Percentiles rank a stretch among this genome's conserved stretches.
Conservation (phyloP, 2,329 filamentous ascomycete species). For the Arthrobotrys iridis region DNA sequence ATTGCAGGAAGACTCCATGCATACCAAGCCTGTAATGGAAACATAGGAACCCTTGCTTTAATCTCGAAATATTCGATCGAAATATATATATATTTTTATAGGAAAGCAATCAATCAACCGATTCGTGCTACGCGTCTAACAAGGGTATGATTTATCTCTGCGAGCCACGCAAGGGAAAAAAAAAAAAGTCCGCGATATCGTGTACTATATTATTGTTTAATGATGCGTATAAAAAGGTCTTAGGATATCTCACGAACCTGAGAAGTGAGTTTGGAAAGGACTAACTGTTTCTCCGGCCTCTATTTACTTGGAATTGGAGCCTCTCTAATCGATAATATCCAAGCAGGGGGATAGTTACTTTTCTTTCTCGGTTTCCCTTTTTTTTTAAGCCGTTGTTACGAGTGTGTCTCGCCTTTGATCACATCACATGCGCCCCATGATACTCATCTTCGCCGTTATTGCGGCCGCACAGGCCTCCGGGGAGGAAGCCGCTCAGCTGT, state of each 20-base stretch:
- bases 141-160: neutral
- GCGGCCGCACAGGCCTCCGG: constrained; percentile 13
- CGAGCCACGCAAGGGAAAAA: too few species aligned
- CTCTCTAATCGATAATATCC: neutral
- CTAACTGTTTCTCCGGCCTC: neutral
- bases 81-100: neutral
- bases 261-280: neutral
- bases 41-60: neutral
- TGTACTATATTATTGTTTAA: neutral
- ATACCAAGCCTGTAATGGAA: neutral
- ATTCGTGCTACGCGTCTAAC: neutral
- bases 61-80: neutral
- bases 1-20: too few species aligned
- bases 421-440: constrained; percentile 10
- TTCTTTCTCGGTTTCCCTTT: neutral
- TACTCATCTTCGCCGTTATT: neutral
- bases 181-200: neutral
- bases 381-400: neutral
- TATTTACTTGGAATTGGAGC: neutral
- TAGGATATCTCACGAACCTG: neutral
- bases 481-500: neutral
- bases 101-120: too few species aligned
- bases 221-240: neutral
- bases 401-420: neutral
- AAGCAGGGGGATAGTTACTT: neutral